These are phyloP conservation scores for Dothideomycetidae sp. DNA, from an alignment of 2,329 filamentous ascomycete species.

Conservation along the genomic window DNA sequence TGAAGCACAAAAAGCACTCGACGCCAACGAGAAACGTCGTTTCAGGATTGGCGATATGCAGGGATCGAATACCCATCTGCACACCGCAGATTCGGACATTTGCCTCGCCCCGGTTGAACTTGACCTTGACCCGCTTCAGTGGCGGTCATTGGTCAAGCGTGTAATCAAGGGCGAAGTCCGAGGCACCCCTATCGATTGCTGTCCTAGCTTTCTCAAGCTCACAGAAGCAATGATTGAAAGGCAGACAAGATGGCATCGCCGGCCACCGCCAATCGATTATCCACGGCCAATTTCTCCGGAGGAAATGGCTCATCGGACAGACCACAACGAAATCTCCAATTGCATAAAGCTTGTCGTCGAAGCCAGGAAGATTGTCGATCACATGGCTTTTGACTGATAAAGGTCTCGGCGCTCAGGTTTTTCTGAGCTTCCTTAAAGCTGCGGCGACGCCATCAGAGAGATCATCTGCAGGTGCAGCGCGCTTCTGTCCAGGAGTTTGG, in stretches of 20 bases:
- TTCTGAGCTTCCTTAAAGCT: constrained; percentile 41
- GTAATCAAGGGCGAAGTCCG: constrained; percentile 32
- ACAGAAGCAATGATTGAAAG: constrained; percentile 27
- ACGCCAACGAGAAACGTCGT: constrained; percentile 24
- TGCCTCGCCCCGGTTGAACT: constrained; percentile 23
- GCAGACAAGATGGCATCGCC: constrained; percentile 29
- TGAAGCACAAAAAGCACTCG: constrained; percentile 24
- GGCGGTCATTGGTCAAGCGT: constrained; percentile 30
- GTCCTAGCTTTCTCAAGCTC: constrained; percentile 23
- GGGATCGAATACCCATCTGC: constrained; percentile 25
- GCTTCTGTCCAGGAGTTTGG: constrained; percentile 15
- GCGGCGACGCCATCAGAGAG: constrained; percentile 45
- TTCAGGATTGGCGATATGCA: constrained; percentile 32
- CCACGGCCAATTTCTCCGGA: constrained; percentile 3
- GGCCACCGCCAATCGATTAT: constrained; percentile 5
- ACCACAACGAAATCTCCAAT: constrained; percentile 17
- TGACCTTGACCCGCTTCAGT: constrained; percentile 30
- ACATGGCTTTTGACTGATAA: constrained; percentile 11
- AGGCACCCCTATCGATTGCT: constrained; percentile 20
- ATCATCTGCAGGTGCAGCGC: constrained; percentile 29
- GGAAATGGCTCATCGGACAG: not conserved
- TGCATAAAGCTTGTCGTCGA: constrained; percentile 21
- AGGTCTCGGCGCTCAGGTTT: constrained; percentile 13
- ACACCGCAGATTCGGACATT: constrained; percentile 31
- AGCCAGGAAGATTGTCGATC: constrained; percentile 20